Base-by-base conservation (phyloP, 2,329 filamentous ascomycete genomes). In the Arthrobotrys sinensis region DNA sequence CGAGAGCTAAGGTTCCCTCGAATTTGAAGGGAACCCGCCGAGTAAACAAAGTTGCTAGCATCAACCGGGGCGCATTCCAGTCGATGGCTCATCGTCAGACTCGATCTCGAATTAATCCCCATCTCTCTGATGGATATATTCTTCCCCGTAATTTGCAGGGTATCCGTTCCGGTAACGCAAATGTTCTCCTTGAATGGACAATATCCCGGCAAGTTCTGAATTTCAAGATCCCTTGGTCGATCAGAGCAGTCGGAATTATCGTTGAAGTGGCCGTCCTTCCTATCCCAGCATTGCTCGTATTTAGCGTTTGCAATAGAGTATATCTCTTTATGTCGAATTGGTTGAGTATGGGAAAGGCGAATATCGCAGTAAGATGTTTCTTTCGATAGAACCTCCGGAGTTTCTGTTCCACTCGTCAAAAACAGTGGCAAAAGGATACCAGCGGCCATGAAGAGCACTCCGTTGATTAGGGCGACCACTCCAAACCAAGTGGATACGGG, bases 261-360 rank as follows among this genome's bases (percentile, higher is more conserved):
- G 10, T 7, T 32, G 12, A 64, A 48, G 7, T 24, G 7, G 45
- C 12, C 16, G 14, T 2, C 28, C 8, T n/a, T 36, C 19, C n/a
- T 11, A 16, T 64, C 40, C 60, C 60, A 64, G 21, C 60, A 64
- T 14, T 24, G 38, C 12, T 64, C 38, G n/a, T 64, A 64, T n/a
- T 40, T 43, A 21, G 14, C 34, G 34, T 62, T 46, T 7, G 43
- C 40, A 16, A n/a, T n/a, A 6, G 60, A 46, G 7, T 48, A 34
- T 64, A 48, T 34, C 10, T 46, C 43, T 32, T 34, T 32, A 38
- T 48, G 38, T 48, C 38, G 60, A n/a, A 2, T 11, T 46, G 12
- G 8, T 12, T 7, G 28, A 0, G 16, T 12, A 4, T 3, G 4
- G 24, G 40, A 46, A 34, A 64, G 60, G 3, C 60, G 38, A 7